These are phyloP conservation scores for Sporothrix dimorphospora DNA, from an alignment of 2,329 filamentous ascomycete species.

Conservation along the genomic window DNA sequence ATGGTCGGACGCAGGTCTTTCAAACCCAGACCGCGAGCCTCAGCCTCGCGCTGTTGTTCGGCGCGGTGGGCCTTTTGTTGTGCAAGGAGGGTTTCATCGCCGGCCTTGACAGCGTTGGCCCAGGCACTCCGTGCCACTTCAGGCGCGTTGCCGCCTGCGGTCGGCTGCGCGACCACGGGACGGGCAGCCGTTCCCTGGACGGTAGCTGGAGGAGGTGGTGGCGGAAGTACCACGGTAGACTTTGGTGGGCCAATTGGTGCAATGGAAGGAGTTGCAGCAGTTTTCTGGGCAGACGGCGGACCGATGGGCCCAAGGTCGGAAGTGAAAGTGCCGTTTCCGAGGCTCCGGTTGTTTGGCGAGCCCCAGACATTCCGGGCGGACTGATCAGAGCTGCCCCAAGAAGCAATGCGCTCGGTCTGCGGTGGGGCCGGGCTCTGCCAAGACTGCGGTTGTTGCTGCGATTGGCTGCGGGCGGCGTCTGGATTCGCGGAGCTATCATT, in stretches of 20 bases:
- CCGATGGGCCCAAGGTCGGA: conserved; percentile 59
- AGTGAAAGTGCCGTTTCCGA: conserved; percentile 78
- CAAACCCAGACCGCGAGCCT: conserved; percentile 49
- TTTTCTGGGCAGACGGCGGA: conserved; percentile 39
- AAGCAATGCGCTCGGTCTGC: conserved; percentile 52
- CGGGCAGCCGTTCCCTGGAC: conserved; percentile 11
- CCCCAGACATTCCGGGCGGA: conserved; percentile 71
- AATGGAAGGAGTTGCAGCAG: conserved; percentile 40
- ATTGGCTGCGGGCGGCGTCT: conserved; percentile 36
- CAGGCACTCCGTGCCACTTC: conserved; percentile 38
- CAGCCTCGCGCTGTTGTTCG: conserved; percentile 50
- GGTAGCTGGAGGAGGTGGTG: conserved; percentile 8
- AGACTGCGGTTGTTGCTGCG: conserved; percentile 30
- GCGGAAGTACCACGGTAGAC: conserved; percentile 10
- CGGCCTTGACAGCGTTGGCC: conserved; percentile 49
- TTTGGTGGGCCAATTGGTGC: conserved; percentile 44
- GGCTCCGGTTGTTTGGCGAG: conserved; percentile 69
- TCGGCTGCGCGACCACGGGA: not conserved
- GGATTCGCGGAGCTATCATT: not conserved
- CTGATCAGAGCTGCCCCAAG: conserved; percentile 54
- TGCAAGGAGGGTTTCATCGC: conserved; percentile 51
- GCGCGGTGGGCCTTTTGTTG: conserved; percentile 46
- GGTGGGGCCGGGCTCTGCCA: conserved; percentile 46
- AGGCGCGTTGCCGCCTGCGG: not conserved
- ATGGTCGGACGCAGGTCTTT: conserved; percentile 53